Evolutionary conservation across 139 green algal genomes (phyloP), one percentile per base, ranked within the genome.

Genomic region (Coelastrella sp.): DNA sequence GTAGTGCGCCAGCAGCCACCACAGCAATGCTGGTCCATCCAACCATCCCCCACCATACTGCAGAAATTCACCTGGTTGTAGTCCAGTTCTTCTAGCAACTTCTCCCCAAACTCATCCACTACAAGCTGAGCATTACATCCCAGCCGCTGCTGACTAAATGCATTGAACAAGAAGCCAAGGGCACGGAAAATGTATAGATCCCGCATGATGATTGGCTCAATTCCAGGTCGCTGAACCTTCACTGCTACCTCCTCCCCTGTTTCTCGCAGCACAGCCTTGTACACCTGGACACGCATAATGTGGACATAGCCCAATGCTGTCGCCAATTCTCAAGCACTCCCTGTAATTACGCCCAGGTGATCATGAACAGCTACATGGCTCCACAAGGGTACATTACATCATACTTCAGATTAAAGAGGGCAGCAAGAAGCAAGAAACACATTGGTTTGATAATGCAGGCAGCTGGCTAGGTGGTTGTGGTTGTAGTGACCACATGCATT

Each of bases 31-130:
- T n/a, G n/a, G n/a, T n/a, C n/a, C n/a, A n/a, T n/a, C n/a, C n/a
- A n/a, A n/a, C n/a, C n/a, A n/a, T n/a, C n/a, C n/a, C n/a, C n/a
- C n/a, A n/a, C n/a, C n/a, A n/a, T n/a, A n/a, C n/a, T n/a, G n/a
- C n/a, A n/a, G n/a, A n/a, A n/a, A 9, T 59, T 25, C 59, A 83
- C 84, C 89, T 96, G 94, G 83, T 89, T 83, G 87, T 99, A 99
- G 89, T 99, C 97, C 88, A 99, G 92, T 92, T 99, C 97, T 91
- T 99, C 97, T 80, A 99, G 90, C 53, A 99, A 90, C 91, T 99
- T 99, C 93, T 99, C 94, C 0, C 96, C 98, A 91, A 99, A 99
- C 92, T 99, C 98, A 88, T 99, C 98, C 51, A 99, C 95, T 81
- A 99, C 98, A 63, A 99, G 94, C 92, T 98, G 89, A 0, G 96